These are phyloP conservation scores for Thelonectria rubi DNA, from an alignment of 2,329 filamentous ascomycete species.

Conservation along the genomic window DNA sequence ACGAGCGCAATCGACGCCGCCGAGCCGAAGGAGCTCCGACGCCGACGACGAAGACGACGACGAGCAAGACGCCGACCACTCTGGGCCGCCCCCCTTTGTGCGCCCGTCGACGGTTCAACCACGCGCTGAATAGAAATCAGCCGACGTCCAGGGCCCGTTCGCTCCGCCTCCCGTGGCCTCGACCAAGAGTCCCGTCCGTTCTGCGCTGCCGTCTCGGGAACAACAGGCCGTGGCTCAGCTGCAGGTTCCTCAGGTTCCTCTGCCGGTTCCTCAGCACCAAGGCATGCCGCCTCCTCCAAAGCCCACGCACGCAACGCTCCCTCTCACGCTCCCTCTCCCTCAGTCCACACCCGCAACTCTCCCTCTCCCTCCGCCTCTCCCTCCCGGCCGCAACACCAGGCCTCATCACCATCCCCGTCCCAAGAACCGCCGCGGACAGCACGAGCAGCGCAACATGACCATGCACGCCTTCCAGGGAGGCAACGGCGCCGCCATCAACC, in stretches of 20 bases:
- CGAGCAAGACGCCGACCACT: no score
- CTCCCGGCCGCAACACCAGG: constrained; percentile 22
- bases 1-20: constrained; percentile 4
- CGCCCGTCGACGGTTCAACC: constrained; percentile 21
- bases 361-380: no score
- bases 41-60: no score
- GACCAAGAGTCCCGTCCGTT: no score
- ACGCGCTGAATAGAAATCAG: constrained; percentile 39
- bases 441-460: constrained; percentile 35
- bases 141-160: background rate
- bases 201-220: no score
- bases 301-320: background rate
- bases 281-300: background rate
- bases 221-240: no score
- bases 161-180: background rate
- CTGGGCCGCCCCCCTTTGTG: background rate
- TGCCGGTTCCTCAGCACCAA: background rate
- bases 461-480: constrained; percentile 26
- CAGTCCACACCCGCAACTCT: no score
- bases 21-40: no score
- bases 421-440: constrained; percentile 30
- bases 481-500: constrained; percentile 18
- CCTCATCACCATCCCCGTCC: constrained; percentile 27
- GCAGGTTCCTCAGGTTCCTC: constrained; percentile 5
- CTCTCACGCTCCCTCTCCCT: no score